Base-by-base conservation (phyloP, 2,329 filamentous ascomycete genomes). In the Alternaria alternata region DNA sequence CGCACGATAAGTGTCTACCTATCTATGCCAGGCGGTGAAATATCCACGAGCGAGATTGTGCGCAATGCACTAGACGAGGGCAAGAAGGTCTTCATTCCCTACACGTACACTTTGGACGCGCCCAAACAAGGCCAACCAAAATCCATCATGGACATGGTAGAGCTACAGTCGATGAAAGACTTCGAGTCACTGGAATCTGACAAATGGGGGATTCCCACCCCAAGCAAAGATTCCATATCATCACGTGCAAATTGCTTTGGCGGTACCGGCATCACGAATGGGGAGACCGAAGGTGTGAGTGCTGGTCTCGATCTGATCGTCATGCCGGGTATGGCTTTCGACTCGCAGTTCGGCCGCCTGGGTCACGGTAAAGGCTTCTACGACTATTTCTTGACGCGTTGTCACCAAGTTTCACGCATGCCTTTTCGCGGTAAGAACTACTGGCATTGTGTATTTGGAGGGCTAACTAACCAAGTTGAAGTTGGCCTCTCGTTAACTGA, bases 301-400 rank as follows among this genome's bases (percentile, higher is more conserved):
- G 36, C 58, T 28, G 85, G 86, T 8, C 82, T 99, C 42, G 94
- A 99, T 77, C 79, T 99, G 66, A 91, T 99, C 65, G 84, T 99
- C 28, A 87, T 98, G 84, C 95, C 95, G 1, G 95, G 94, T 12
- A 91, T 99, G 72, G 94, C 93, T 3, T 99, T 99, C 79, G 94
- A 97, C 77, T 83, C 83, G 3, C 82, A 81, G 12, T 86, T 95
- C 62, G 87, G 90, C 67, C 87, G 95, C 69, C 85, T 98, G 20
- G 95, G 95, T 41, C 95, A 99, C 79, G 95, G 95, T 57, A 96
- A 93, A 79, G 95, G 95, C 32, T 99, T 96, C 81, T 99, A 99
- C 83, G 95, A 99, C 81, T 91, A 89, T 78, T 99, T 97, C 79
- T 81, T 99, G 75, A 87, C 90, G 72, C 88, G 90, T 68, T 96